Base-by-base conservation (phyloP, 148 eudicot genomes). In the Spergularia marina region DNA sequence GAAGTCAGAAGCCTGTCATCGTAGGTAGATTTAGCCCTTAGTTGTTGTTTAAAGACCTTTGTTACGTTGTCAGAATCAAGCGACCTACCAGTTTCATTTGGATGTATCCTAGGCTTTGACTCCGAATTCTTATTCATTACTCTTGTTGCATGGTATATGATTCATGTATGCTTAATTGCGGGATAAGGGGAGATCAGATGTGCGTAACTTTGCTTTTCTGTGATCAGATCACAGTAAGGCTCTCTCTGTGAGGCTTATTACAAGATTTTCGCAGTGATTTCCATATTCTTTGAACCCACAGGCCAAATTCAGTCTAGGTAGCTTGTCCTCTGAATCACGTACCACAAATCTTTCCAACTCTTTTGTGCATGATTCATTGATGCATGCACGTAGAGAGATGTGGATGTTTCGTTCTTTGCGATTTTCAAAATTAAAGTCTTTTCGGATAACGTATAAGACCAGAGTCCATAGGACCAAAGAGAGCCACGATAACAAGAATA, bases 401-500 rank as follows among this genome's bases (percentile, higher is more conserved):
- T 34, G 40, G 10, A 14, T 69, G 12, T 21, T 12, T 52, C 10
- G 12, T 53, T 59, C 0, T 13, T 53, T 59, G 1, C 25, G 17
- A 70, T 18, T 25, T 70, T 25, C 18, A 53, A 6, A 25, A 21
- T 51, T 52, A 34, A n/a, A 70, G 40, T 70, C n/a, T 70, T 44
- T 44, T 44, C 36, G 73, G 73, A 70, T 70, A 70, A 53, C 47
- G 54, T 53, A 6, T 53, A 23, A 1, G 41, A 54, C 59, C 30
- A 70, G 59, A 70, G 44, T 70, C 73, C 73, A 53, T 30, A 69
- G 72, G 59, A 69, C 72, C 72, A 13, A 23, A 14, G 47, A 10
- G 17, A 53, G 73, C 73, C 73, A 70, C 73, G 73, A 70, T 70
- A 53, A 21, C 57, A 16, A 49, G 71, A 68, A 68, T 68, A 68